Evolutionary conservation across 805 yeast species (phyloP), one percentile per base, ranked within the genome.

Genomic region (Saccharomycodes ludwigii): DNA sequence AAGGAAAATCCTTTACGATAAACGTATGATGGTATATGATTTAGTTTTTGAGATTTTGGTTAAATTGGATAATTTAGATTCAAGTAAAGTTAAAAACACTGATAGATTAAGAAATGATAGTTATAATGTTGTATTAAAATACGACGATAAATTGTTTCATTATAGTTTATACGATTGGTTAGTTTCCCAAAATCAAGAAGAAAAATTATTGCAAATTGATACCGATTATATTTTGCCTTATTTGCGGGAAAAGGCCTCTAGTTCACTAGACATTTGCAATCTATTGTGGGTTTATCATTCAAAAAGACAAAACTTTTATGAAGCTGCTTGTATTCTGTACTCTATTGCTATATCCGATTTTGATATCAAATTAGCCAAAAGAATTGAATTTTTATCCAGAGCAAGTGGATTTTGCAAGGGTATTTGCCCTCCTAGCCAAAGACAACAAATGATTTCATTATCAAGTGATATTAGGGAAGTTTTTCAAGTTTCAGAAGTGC

Each of bases 401-500:
- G 96, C 96, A 1, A 80, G 79, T 53, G 95, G 95, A 3, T 85
- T 83, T 60, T 80, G 94, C 53, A 82, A 83, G 48, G 79, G 94
- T 53, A 74, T 70, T 27, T 73, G 85, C 39, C 79, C 88, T 17
- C 82, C 88, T 19, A 70, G 66, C 36, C 66, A 76, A 47, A 68
- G 88, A 42, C 93, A 81, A 45, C 73, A 75, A 38, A 76, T 84
- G 68, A 71, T 76, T 18, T 23, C 16, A 13, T 60, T 88, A 35
- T 66, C 83, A 1, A 63, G 73, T 8, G 62, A 68, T 43, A 78
- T 86, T 23, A 78, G 74, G 41, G 94, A 85, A 47, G 68, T 81
- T 31, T 71, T 85, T 45, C 91, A 81, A 27, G 91, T 88, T 21
- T 91, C 95, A 2, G 75, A 75, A 38, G 67, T 86, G 32, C 98